Evolutionary conservation across 345 rosid genomes (phyloP).

Genomic region (Melastoma malabathricum): DNA sequence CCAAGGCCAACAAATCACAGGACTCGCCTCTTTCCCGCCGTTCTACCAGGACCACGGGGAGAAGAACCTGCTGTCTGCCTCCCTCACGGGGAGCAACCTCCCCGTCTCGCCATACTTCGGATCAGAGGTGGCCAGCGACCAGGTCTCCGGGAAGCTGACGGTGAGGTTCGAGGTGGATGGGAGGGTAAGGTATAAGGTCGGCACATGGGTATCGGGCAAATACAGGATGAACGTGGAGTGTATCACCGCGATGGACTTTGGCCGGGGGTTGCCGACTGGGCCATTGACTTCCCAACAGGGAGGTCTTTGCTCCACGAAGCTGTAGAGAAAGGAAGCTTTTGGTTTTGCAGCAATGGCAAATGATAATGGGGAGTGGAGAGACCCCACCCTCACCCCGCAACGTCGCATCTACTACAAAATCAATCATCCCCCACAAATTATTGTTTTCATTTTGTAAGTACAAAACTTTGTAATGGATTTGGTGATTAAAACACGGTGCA

Average conservation of each 20-base stretch:
- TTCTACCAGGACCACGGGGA: slow-evolving; percentile 77
- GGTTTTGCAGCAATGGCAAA: no score
- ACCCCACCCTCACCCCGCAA: no score
- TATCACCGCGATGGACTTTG: slow-evolving; percentile 52
- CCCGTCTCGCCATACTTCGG: slow-evolving; percentile 60
- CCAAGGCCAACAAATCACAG: slow-evolving; percentile 74
- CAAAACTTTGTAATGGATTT: no score
- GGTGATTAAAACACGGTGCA: no score
- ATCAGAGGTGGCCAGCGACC: slow-evolving; percentile 52
- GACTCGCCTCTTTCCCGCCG: slow-evolving; percentile 41
- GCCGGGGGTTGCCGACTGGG: slow-evolving; percentile 27
- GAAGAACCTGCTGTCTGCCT: slow-evolving; percentile 51
- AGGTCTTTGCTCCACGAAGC: slow-evolving; percentile 51
- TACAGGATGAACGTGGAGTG: slow-evolving; percentile 58
- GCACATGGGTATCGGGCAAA: slow-evolving; percentile 75
- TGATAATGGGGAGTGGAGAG: no score
- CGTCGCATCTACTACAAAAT: no score
- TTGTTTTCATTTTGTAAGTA: no score
- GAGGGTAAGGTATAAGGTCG: slow-evolving; percentile 71
- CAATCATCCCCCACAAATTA: no score
- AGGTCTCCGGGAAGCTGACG: slow-evolving; percentile 33
- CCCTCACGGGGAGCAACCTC: slow-evolving; percentile 42
- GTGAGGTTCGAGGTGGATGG: slow-evolving; percentile 51
- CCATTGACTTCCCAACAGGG: slow-evolving; percentile 54
- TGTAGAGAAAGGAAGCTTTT: slow-evolving; percentile 15